Evolutionary conservation across 2,329 filamentous ascomycete species (phyloP).

Genomic region (Ophiostoma fasciatum): DNA sequence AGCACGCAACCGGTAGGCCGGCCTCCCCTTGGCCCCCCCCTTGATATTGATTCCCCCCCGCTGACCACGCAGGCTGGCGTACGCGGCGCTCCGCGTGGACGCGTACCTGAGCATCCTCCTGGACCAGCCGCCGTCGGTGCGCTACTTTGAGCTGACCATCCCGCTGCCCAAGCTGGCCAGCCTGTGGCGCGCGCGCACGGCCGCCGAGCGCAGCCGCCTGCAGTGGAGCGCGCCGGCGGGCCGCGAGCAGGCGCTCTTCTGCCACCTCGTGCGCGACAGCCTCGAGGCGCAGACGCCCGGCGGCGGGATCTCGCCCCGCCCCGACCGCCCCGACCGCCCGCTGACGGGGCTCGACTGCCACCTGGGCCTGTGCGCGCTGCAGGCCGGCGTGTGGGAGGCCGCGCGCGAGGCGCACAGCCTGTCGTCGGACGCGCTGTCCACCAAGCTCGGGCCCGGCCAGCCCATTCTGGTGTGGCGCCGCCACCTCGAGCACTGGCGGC

Average conservation of each 20-base stretch:
- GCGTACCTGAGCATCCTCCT: slow-evolving; percentile 4
- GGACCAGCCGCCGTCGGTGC: slow-evolving; percentile 4
- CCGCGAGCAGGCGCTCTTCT: slow-evolving; percentile 3
- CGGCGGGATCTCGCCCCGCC: no score
- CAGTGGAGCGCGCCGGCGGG: slow-evolving; percentile 5
- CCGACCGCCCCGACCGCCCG: neutral
- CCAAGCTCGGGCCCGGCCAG: neutral
- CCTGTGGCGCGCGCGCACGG: slow-evolving; percentile 1
- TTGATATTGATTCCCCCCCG: neutral
- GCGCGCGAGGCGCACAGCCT: slow-evolving; percentile 5
- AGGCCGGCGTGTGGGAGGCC: slow-evolving; percentile 4
- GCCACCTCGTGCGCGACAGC: slow-evolving; percentile 2
- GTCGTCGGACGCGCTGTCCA: slow-evolving; percentile 2
- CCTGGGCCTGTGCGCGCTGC: slow-evolving; percentile 4
- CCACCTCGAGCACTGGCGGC: neutral
- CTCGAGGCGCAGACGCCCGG: neutral
- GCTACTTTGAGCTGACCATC: slow-evolving; percentile 3
- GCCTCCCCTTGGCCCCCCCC: no score
- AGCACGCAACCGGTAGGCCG: neutral
- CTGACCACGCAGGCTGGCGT: slow-evolving; percentile 1
- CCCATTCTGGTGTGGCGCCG: neutral
- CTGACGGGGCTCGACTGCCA: slow-evolving; percentile 2
- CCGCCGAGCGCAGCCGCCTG: slow-evolving; percentile 2
- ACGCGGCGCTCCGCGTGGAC: slow-evolving; percentile 1
- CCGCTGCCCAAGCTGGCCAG: slow-evolving; percentile 3